Conservation (phyloP, 768 basidiomycete species). For the Pulveroboletus sp. region DNA sequence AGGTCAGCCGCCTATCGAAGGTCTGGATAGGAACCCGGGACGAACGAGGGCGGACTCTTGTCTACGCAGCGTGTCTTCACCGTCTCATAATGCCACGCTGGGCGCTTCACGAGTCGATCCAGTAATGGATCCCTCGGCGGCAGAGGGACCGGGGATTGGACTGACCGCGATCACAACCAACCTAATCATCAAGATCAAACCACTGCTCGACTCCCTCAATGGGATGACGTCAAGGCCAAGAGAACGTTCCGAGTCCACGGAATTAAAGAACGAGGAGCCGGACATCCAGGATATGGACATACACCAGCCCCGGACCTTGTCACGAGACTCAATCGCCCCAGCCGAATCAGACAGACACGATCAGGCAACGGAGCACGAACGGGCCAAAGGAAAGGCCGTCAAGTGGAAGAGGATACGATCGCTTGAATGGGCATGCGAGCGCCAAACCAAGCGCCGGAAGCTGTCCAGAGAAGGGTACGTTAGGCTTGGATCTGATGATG, state of each 20-base stretch:
- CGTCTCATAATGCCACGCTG: slow-evolving; percentile 26
- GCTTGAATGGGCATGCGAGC: slow-evolving; percentile 45
- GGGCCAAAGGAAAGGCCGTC: slow-evolving; percentile 2
- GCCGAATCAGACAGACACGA: background rate
- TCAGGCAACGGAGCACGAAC: slow-evolving; percentile 3
- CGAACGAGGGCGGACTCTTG: slow-evolving; percentile 16
- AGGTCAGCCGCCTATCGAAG: slow-evolving; percentile 7
- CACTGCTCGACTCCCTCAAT: slow-evolving; percentile 19
- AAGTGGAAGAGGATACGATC: slow-evolving; percentile 27
- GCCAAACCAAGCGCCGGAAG: slow-evolving; percentile 35
- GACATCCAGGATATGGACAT: slow-evolving; percentile 1
- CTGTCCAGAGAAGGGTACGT: slow-evolving; percentile 14
- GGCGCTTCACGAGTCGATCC: background rate
- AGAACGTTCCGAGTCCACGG: background rate
- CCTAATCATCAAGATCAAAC: slow-evolving; percentile 20
- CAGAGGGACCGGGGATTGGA: background rate
- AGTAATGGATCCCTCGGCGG: background rate
- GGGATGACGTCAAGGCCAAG: slow-evolving; percentile 9
- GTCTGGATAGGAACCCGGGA: background rate
- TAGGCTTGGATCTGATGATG: slow-evolving; percentile 15
- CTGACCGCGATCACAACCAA: slow-evolving; percentile 7
- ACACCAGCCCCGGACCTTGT: background rate
- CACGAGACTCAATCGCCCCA: background rate
- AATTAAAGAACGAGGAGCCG: background rate
- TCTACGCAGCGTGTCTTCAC: slow-evolving; percentile 28